Base-by-base conservation (phyloP, 306 rosid species). In the Datisca glomerata region DNA sequence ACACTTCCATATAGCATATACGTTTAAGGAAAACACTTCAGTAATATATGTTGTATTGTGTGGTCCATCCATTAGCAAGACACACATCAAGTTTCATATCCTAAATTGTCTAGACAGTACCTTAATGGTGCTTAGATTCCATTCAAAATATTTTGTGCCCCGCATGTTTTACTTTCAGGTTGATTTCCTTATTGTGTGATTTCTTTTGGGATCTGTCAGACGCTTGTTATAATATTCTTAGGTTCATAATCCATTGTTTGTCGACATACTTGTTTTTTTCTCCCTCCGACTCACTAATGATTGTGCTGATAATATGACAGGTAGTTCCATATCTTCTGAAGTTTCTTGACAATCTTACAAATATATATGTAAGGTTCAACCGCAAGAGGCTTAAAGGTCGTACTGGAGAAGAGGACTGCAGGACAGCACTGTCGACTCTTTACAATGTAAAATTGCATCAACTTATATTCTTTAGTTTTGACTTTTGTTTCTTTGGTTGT, bases 321-420 rank as follows among this genome's bases (percentile, higher is more conserved):
- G 96, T 89, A 63, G 97, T 89, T 68, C 97, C 97, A 7, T 80
- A 77, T 62, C 97, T 89, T 59, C 57, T 89, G 53, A 89, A 83
- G 67, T 89, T 79, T 65, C 97, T 89, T 43, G 97, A 89, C 59
- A 89, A 77, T 70, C 79, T 89, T 43, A 89, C 97, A 59, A 89
- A 89, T 68, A 79, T 89, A 18, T 89, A 80, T 44, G 97, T 89
- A 18, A 63, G 97, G 75, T 80, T 78, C 83, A 89, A 80, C 72
- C 97, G 95, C 42, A 89, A 83, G 84, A 80, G 97, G 67, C 85
- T 89, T 46, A 89, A 89, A 78, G 97, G 97, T 44, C 97, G 97
- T 41, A 74, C 91, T 43, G 93, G 86, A 53, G 97, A 83, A 65
- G 86, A 89, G 47, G 97, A 89, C 51, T 89, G 95, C 64, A 63